These are phyloP conservation scores for Tylopilus cervinicoccineus DNA, from an alignment of 768 basidiomycete species.

Conservation along the genomic window DNA sequence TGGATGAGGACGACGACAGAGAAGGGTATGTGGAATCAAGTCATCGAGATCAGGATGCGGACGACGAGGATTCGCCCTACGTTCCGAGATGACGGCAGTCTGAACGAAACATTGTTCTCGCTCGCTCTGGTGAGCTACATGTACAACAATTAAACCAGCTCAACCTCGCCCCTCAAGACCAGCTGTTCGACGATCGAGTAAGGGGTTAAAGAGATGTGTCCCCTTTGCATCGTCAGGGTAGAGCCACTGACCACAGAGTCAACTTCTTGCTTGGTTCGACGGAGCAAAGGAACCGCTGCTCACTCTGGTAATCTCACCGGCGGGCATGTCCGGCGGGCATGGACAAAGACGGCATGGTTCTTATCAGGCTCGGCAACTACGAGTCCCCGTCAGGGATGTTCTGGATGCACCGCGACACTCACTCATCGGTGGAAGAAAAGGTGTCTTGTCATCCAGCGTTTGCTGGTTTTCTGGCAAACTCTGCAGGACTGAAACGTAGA, in stretches of 20 bases:
- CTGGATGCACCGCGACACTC: constrained; percentile 23
- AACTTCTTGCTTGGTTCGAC: background rate
- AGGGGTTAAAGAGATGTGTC: constrained; percentile 76
- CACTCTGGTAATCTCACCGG: constrained; percentile 68
- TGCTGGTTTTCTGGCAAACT: constrained; percentile 75
- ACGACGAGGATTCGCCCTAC: constrained; percentile 41
- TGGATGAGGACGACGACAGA: constrained; percentile 42
- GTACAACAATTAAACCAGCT: constrained; percentile 55
- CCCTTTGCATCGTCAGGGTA: constrained; percentile 68
- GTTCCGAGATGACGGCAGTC: constrained; percentile 32
- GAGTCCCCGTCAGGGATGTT: constrained; percentile 5
- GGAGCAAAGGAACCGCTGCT: constrained; percentile 28
- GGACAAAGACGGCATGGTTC: constrained; percentile 74
- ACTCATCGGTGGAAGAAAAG: constrained; percentile 77
- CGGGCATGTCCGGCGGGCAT: constrained; percentile 68
- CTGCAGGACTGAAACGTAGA: constrained; percentile 75
- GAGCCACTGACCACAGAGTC: constrained; percentile 49
- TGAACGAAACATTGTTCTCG: constrained; percentile 6
- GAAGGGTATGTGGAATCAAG: constrained; percentile 36
- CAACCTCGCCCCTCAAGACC: constrained; percentile 66
- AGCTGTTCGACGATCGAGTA: constrained; percentile 76
- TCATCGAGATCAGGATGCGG: constrained; percentile 42
- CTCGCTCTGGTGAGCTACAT: constrained; percentile 13
- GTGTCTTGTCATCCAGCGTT: constrained; percentile 68
- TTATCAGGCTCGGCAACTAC: constrained; percentile 78